Conservation (phyloP, 495 filamentous ascomycete species). For the Penicillium cinerascens region DNA sequence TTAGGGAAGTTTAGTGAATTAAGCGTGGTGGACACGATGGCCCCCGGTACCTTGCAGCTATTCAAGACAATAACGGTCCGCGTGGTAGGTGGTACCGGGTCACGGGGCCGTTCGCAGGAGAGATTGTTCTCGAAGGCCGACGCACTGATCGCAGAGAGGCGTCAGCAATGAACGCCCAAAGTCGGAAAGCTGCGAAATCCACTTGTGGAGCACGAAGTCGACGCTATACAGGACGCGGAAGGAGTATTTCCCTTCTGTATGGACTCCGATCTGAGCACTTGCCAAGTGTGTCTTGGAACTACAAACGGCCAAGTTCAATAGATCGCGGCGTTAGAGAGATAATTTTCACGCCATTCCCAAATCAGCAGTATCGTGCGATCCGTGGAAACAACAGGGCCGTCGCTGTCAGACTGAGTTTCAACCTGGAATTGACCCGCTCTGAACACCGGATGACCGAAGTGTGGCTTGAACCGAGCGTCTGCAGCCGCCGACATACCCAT, state of each 20-base stretch:
- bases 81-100: not conserved
- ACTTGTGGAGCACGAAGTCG: slow-evolving; percentile 13
- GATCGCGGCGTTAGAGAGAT: not conserved
- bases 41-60: not conserved
- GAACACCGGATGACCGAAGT: not conserved
- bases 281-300: slow-evolving; percentile 10
- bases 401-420: slow-evolving; percentile 14
- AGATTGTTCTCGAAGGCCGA: slow-evolving; percentile 17
- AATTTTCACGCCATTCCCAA: not conserved
- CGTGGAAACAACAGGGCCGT: slow-evolving; percentile 5
- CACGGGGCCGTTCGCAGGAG: not conserved
- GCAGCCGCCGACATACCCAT: not conserved
- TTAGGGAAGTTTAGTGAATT: slow-evolving; percentile 7
- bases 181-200: slow-evolving; percentile 16
- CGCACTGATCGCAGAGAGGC: slow-evolving; percentile 21
- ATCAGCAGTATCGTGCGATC: not conserved
- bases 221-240: slow-evolving; percentile 14
- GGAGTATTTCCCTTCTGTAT: slow-evolving; percentile 2
- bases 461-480: not conserved
- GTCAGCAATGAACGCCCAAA: slow-evolving; percentile 1
- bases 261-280: slow-evolving; percentile 16
- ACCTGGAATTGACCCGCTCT: not conserved
- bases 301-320: not conserved
- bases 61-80: not conserved
- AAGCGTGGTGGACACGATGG: not conserved